These are phyloP conservation scores for Fonsecaea pedrosoi DNA, from an alignment of 2,329 filamentous ascomycete genomes.

Conservation along the genomic window DNA sequence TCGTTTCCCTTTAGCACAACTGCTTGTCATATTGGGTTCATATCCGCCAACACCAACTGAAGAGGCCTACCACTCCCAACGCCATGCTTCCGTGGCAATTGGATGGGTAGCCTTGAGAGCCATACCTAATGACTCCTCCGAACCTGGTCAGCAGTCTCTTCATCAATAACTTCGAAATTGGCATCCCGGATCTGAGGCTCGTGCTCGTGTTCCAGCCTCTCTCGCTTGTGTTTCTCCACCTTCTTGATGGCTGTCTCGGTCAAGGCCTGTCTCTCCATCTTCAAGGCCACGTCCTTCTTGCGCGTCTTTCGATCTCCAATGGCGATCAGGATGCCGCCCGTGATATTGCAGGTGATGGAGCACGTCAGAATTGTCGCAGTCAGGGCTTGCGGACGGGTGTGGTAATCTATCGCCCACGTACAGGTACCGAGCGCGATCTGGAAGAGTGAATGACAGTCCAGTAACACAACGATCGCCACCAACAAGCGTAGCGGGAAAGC, in stretches of 20 bases:
- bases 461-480: conserved; percentile 76
- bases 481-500: conserved; percentile 78
- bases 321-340: conserved; percentile 76
- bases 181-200: conserved; percentile 17
- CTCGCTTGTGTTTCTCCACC: conserved; percentile 39
- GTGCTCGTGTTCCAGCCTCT: conserved; percentile 17
- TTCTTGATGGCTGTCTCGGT: conserved; percentile 70
- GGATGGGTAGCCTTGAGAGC: background rate
- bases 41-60: background rate
- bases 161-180: conserved; percentile 36
- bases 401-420: conserved; percentile 80
- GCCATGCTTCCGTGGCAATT: conserved; percentile 9
- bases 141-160: conserved; percentile 32
- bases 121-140: conserved; percentile 13
- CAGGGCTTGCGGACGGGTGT: conserved; percentile 70
- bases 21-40: background rate
- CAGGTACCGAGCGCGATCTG: conserved; percentile 79
- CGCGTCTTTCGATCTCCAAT: conserved; percentile 77
- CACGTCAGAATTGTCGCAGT: conserved; percentile 82
- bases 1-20: background rate
- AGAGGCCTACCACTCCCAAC: conserved; percentile 7
- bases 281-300: conserved; percentile 84
- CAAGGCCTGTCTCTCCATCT: conserved; percentile 76
- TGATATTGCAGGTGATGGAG: conserved; percentile 78
- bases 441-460: conserved; percentile 79